Base-by-base conservation (phyloP, 768 basidiomycete species). In the Scleroderma citrinum region DNA sequence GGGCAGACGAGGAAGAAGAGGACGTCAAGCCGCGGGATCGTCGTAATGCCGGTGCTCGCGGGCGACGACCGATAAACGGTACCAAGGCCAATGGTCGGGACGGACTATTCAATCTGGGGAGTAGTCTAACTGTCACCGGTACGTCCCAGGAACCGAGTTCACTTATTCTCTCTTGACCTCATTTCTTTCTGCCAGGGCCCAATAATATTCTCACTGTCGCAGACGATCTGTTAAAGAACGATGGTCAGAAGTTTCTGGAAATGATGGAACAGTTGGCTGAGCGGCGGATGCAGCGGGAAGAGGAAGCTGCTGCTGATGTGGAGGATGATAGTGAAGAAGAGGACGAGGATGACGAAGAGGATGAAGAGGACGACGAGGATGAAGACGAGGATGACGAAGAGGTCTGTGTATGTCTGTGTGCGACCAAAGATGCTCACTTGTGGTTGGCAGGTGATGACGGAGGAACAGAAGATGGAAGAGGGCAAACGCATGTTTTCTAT, bases 241-340 rank as follows among this genome's bases (percentile, higher is more conserved):
- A 99, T 61, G 95, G 95, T 2, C 91, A 93, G 61, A 97, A 96
- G 73, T 99, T 99, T 73, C 72, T 99, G 59, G 96, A 99, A 74
- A 99, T 99, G 96, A 99, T 99, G 96, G 96, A 98, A 67, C 92
- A 95, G 69, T 79, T 99, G 17, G 94, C 95, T 0, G 92, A 96
- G 62, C 80, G 92, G 44, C 80, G 95, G 39, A 91, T 95, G 80
- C 85, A 89, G 58, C 80, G 94, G 4, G 94, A 97, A 62, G 87
- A 93, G 58, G 75, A 78, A 61, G 76, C 72, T 29, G 77, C 73
- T 16, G 75, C 78, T 0, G 82, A 80, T 31, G 79, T 78, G 0
- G 85, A 81, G 23, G 77, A 77, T 19, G 81, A 78, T 31, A 79
- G 80, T 5, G 81, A 79, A 3, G 78, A 80, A 1, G 79, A 78